Conservation (phyloP, 1,284 basidiomycete species). For the Rhodotorula sp. region DNA sequence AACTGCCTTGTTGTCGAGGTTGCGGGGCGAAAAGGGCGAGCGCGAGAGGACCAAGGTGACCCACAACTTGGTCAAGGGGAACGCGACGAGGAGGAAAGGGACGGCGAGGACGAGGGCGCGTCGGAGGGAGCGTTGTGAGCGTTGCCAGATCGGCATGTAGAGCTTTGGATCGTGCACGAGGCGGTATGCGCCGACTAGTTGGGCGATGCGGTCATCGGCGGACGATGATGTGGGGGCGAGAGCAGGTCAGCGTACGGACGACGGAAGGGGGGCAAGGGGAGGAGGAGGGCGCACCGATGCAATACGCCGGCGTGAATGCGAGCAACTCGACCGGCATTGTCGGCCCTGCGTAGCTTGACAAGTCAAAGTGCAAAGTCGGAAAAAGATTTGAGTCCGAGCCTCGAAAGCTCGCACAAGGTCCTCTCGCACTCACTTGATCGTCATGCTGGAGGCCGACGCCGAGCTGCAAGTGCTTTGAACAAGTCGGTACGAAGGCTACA, state of each 20-base stretch:
- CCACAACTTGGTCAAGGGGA: constrained; percentile 38
- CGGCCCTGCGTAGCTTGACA: background rate
- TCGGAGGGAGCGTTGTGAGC: constrained; percentile 23
- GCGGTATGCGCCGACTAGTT: constrained; percentile 42
- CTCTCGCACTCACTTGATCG: too few relatives aligned
- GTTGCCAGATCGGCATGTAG: constrained; percentile 40
- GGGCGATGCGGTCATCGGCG: background rate
- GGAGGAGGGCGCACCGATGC: constrained; percentile 25
- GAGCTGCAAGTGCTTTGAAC: too few relatives aligned
- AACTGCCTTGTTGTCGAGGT: constrained; percentile 39
- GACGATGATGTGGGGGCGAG: too few relatives aligned
- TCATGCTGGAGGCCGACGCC: too few relatives aligned
- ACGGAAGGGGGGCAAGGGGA: background rate
- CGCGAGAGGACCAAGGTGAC: constrained; percentile 40
- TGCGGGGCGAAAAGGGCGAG: constrained; percentile 33
- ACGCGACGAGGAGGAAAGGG: constrained; percentile 26
- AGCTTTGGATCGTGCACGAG: constrained; percentile 37
- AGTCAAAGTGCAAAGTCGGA: too few relatives aligned
- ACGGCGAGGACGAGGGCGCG: constrained; percentile 20
- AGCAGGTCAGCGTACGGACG: background rate
- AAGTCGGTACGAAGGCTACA: too few relatives aligned
- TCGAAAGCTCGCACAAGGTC: too few relatives aligned
- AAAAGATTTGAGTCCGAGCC: too few relatives aligned
- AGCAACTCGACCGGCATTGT: constrained; percentile 42
- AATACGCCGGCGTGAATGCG: constrained; percentile 35